Evolutionary conservation across 1,139 yeast species (phyloP).

Genomic region (Hansenula lynferdii): DNA sequence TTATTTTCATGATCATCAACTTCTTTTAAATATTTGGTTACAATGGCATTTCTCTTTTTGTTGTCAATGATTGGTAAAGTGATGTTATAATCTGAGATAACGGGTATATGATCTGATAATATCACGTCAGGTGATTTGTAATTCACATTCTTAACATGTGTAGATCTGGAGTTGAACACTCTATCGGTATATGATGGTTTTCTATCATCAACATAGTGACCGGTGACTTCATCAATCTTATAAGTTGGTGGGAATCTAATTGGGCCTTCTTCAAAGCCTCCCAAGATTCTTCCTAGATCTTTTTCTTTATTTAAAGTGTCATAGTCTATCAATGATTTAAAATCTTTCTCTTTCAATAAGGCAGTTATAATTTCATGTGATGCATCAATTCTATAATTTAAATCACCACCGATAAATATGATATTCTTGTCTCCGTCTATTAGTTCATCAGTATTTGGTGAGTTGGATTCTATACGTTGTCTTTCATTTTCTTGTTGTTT

Average conservation of each 20-base stretch:
- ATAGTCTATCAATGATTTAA: constrained; percentile 38
- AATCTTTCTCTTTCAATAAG: constrained; percentile 39
- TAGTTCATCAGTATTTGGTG: neutral
- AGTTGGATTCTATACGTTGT: neutral
- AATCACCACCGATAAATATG: constrained; percentile 65
- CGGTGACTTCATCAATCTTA: constrained; percentile 43
- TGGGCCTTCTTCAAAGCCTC: constrained; percentile 59
- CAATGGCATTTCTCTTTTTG: constrained; percentile 29
- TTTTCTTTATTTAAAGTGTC: constrained; percentile 59
- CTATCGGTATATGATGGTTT: constrained; percentile 83
- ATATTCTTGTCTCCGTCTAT: constrained; percentile 21
- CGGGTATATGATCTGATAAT: constrained; percentile 78
- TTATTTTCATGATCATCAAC: constrained; percentile 38
- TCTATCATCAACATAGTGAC: constrained; percentile 51
- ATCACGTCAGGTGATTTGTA: constrained; percentile 35
- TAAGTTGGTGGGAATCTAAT: constrained; percentile 74
- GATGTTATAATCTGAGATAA: constrained; percentile 45
- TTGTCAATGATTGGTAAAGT: constrained; percentile 45
- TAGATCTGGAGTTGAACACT: constrained; percentile 32
- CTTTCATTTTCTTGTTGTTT: neutral
- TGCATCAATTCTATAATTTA: constrained; percentile 61
- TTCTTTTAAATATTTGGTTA: constrained; percentile 31
- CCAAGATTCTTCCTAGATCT: constrained; percentile 48
- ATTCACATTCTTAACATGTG: constrained; percentile 16
- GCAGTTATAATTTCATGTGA: constrained; percentile 35